These are phyloP conservation scores for Aspergillus sclerotialis DNA, from an alignment of 2,329 filamentous ascomycete genomes.

Conservation along the genomic window DNA sequence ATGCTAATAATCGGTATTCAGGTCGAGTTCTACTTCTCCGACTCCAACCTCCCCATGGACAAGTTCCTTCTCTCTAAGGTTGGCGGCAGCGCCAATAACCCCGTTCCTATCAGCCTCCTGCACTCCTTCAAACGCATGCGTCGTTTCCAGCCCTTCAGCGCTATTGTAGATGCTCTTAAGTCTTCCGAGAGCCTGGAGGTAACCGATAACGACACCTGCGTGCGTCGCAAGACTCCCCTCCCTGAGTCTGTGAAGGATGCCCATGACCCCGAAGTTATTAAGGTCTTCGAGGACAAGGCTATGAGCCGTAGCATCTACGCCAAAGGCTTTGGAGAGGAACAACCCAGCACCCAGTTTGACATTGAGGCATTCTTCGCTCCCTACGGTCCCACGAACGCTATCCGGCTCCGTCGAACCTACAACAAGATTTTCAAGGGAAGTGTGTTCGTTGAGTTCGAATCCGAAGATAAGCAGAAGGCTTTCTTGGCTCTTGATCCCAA, in stretches of 20 bases:
- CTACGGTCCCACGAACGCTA: slow-evolving; percentile 69
- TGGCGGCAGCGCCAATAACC: slow-evolving; percentile 64
- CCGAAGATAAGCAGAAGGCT: slow-evolving; percentile 67
- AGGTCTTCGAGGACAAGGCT: slow-evolving; percentile 56
- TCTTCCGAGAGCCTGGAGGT: slow-evolving; percentile 68
- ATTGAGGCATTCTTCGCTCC: slow-evolving; percentile 86
- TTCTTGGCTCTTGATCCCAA: slow-evolving; percentile 75
- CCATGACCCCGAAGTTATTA: slow-evolving; percentile 47
- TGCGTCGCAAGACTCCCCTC: slow-evolving; percentile 70
- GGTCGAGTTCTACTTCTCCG: slow-evolving; percentile 95
- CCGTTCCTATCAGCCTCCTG: slow-evolving; percentile 70
- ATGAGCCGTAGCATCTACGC: slow-evolving; percentile 76
- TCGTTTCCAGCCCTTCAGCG: slow-evolving; percentile 80
- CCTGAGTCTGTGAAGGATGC: slow-evolving; percentile 48
- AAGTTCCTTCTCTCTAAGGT: slow-evolving; percentile 77
- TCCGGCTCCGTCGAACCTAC: slow-evolving; percentile 76
- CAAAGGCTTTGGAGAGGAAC: slow-evolving; percentile 87
- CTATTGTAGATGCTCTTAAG: slow-evolving; percentile 75
- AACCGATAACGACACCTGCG: slow-evolving; percentile 62
- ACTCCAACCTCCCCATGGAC: slow-evolving; percentile 82
- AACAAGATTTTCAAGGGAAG: slow-evolving; percentile 84
- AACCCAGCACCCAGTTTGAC: slow-evolving; percentile 80
- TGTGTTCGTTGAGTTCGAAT: slow-evolving; percentile 87
- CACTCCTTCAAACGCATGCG: slow-evolving; percentile 93
- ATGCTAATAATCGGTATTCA: slow-evolving; percentile 30